These are phyloP conservation scores for Cyclotella kingstonii DNA, from an alignment of 108 stramenopile genomes.

Conservation along the genomic window DNA sequence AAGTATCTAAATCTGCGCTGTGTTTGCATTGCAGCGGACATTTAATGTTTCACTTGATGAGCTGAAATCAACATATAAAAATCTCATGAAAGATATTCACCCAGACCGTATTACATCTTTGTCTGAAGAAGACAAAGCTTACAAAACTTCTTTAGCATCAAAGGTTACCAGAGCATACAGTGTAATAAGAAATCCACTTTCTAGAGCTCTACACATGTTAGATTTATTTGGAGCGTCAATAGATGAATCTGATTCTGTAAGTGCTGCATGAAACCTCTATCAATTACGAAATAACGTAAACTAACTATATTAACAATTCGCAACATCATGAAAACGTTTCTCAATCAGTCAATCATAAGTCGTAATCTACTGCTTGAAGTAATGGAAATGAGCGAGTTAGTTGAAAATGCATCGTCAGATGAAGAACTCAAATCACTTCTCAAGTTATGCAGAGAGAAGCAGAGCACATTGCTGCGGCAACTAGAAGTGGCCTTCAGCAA, in stretches of 20 bases:
- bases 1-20: no score
- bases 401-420: constrained; percentile 48
- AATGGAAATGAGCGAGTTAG: constrained; percentile 68
- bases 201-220: constrained; percentile 65
- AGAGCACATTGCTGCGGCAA: constrained; percentile 24
- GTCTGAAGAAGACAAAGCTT: constrained; percentile 19
- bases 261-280: no score
- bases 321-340: no score
- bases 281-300: neutral
- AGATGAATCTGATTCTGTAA: constrained; percentile 28
- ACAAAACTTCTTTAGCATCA: constrained; percentile 35
- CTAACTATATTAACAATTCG: neutral
- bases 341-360: constrained; percentile 48
- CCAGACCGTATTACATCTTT: constrained; percentile 54
- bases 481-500: constrained; percentile 48
- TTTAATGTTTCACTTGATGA: constrained; percentile 38
- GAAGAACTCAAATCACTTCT: constrained; percentile 38
- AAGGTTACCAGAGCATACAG: constrained; percentile 66
- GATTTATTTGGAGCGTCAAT: constrained; percentile 57
- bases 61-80: constrained; percentile 56
- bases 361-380: constrained; percentile 53
- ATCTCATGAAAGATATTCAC: constrained; percentile 66
- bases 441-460: constrained; percentile 26
- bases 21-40: constrained; percentile 33
- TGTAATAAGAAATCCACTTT: constrained; percentile 49